Base-by-base conservation (phyloP, 1,139 yeast species). In the Keqinozyma sinolaborantium region DNA sequence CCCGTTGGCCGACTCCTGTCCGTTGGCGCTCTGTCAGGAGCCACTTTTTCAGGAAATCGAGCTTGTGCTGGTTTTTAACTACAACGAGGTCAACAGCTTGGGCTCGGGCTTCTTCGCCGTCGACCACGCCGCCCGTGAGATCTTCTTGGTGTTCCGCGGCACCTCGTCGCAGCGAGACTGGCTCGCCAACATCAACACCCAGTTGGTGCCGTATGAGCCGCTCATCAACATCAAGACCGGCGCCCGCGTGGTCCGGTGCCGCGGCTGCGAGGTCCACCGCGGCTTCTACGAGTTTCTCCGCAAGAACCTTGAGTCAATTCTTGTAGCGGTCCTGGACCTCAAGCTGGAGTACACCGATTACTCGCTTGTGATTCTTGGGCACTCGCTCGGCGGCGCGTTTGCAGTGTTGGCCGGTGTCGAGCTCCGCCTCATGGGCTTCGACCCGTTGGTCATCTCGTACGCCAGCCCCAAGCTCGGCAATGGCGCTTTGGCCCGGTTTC, bases 361-460 rank as follows among this genome's bases (percentile, higher is more conserved):
- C 48, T 52, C 63, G 25, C 41, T 81, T 11, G 64, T 73, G 3
- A 64, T 81, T 2, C 58, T 76, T 2, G 92, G 92, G 0, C 92
- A 83, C 55, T 83, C 92, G 0, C 52, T 83, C 18, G 94, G 92
- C 2, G 92, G 81, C 3, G 86, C 87, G 0, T 55, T 81, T 34
- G 81, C 87, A 0, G 53, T 67, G 10, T 54, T 83, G 24, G 67
- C 77, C 8, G 88, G 83, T 0, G 62, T 78, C 16, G 88, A 82
- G 45, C 63, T 77, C 34, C 62, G 64, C 38, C 42, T 72, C 5
- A 45, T 72, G 47, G 84, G 83, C 0, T 60, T 58, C 32, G 53
- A 65, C 5, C 80, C 83, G 0, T 51, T 70, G 26, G 74, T 80
- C 1, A 54, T 80, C 7, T 68, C 81, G 0, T 77, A 61, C 54